Conservation (phyloP, 1,284 basidiomycete species). For the Fistulina hepatica region DNA sequence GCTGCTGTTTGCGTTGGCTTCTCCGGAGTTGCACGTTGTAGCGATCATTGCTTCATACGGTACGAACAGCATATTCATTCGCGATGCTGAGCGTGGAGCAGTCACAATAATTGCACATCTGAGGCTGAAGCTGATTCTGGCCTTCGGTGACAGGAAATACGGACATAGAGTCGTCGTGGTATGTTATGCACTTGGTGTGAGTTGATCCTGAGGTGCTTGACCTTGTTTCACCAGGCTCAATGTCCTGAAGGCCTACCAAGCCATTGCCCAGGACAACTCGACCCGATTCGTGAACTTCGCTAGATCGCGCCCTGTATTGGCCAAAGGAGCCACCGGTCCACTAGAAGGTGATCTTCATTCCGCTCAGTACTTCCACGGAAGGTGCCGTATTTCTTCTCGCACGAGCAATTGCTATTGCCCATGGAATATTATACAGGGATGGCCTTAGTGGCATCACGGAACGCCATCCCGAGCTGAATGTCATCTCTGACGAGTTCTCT, state of each 20-base stretch:
- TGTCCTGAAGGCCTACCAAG: slow-evolving; percentile 69
- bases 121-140: slow-evolving; percentile 9
- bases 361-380: slow-evolving; percentile 83
- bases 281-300: slow-evolving; percentile 53
- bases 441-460: slow-evolving; percentile 67
- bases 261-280: slow-evolving; percentile 53
- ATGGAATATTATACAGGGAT: slow-evolving; percentile 38
- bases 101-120: neutral
- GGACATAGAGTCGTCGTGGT: slow-evolving; percentile 52
- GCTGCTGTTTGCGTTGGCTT: slow-evolving; percentile 64
- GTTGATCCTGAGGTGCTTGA: slow-evolving; percentile 4
- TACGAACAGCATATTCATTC: too few species aligned
- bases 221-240: slow-evolving; percentile 54
- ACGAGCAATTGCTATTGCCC: slow-evolving; percentile 1
- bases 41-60: slow-evolving; percentile 74
- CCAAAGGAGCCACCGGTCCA: slow-evolving; percentile 60
- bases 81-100: neutral
- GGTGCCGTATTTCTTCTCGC: slow-evolving; percentile 29
- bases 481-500: slow-evolving; percentile 29
- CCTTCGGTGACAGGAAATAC: slow-evolving; percentile 50
- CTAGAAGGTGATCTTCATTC: slow-evolving; percentile 67
- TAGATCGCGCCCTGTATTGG: slow-evolving; percentile 47
- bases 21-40: slow-evolving; percentile 68
- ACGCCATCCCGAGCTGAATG: slow-evolving; percentile 65
- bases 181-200: slow-evolving; percentile 16